phyloP scores from a whole-genome alignment of 768 basidiomycete genomes.

The Dioszegia aurantiaca region DNA sequence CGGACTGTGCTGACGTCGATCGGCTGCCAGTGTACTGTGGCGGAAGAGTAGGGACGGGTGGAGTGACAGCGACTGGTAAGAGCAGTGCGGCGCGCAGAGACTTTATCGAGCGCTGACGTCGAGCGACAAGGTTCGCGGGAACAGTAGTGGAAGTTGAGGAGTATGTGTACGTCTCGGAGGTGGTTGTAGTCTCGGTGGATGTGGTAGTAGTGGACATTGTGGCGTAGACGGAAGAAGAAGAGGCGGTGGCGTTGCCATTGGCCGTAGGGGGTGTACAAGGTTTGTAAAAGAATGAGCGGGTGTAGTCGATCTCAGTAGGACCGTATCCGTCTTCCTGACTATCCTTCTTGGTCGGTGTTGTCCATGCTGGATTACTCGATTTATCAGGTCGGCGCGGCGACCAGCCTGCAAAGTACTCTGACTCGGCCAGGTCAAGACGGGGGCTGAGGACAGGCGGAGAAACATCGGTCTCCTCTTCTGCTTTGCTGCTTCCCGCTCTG shows the following conservation, averaged over 20 bases:
- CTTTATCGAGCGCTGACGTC: constrained; percentile 45
- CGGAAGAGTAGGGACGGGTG: constrained; percentile 33
- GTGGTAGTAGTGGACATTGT: neutral
- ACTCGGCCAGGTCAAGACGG: constrained; percentile 32
- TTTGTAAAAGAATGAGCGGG: constrained; percentile 51
- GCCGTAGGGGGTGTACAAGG: constrained; percentile 42
- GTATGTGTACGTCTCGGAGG: constrained; percentile 2
- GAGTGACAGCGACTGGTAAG: constrained; percentile 32
- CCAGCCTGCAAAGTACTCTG: constrained; percentile 39
- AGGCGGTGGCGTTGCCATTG: neutral
- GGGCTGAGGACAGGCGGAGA: constrained; percentile 24
- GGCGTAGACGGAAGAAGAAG: neutral
- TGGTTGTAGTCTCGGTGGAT: neutral
- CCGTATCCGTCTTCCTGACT: constrained; percentile 2
- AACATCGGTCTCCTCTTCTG: neutral
- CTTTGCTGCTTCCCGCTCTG: neutral
- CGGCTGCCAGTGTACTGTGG: neutral
- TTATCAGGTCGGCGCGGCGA: constrained; percentile 5
- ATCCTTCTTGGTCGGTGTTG: constrained; percentile 7
- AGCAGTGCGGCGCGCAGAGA: constrained; percentile 42
- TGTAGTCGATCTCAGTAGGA: constrained; percentile 37
- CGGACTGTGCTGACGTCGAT: neutral
- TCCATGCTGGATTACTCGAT: neutral
- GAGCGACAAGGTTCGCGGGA: constrained; percentile 5
- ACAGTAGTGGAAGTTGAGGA: constrained; percentile 5